Conservation (phyloP, 352 stramenopile genomes). For the Phytophthora sp. region DNA sequence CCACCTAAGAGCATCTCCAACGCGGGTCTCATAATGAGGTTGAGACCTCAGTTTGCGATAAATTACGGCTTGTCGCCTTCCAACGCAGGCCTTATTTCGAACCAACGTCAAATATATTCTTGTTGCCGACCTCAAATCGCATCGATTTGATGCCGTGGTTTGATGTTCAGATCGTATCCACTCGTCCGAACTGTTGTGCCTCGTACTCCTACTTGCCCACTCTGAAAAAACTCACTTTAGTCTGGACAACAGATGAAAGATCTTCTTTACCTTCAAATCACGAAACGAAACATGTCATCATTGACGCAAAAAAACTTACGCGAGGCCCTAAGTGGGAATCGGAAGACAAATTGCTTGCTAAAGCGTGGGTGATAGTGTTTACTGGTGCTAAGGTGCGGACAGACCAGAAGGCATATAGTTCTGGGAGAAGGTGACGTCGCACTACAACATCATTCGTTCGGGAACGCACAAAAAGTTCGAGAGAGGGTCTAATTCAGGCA, state of each 20-base stretch:
- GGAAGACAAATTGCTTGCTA: background rate
- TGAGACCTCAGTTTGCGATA: background rate
- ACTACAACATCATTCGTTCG: background rate
- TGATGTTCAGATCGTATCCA: background rate
- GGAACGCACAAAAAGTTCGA: background rate
- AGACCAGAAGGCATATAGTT: background rate
- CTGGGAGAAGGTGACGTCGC: background rate
- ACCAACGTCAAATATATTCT: too few relatives aligned
- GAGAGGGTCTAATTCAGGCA: background rate
- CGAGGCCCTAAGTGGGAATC: background rate
- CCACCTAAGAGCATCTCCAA: slow-evolving; percentile 1
- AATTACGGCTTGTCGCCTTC: background rate
- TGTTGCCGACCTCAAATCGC: background rate
- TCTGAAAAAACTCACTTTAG: background rate
- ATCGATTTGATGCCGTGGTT: background rate
- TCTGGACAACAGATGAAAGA: background rate
- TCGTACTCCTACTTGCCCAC: background rate
- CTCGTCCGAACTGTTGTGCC: background rate
- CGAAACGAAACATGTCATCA: background rate
- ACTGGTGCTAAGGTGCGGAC: background rate
- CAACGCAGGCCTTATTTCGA: too few relatives aligned
- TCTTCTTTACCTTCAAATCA: background rate
- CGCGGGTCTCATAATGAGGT: background rate
- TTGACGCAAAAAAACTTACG: background rate
- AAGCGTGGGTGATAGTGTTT: background rate